These are phyloP conservation scores for Favolaschia claudopus DNA, from an alignment of 768 basidiomycete species.

Conservation along the genomic window DNA sequence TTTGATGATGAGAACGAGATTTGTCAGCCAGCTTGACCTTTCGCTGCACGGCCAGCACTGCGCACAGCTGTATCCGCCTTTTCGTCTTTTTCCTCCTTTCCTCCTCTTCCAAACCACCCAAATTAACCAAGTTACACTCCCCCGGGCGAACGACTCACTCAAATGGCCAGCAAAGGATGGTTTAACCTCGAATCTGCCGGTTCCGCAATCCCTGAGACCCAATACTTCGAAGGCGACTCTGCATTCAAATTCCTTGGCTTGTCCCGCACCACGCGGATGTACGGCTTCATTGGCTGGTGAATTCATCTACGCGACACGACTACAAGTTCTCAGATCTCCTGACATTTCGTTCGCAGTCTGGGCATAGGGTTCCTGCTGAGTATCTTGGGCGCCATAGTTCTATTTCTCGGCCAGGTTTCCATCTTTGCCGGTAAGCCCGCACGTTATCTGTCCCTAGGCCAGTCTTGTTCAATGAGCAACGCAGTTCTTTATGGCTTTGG, in stretches of 20 bases:
- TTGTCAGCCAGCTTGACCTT: background rate
- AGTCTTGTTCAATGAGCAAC: too few species aligned
- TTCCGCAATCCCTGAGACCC: conserved; percentile 72
- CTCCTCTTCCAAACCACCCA: conserved; percentile 6
- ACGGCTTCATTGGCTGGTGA: conserved; percentile 88
- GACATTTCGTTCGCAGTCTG: conserved; percentile 53
- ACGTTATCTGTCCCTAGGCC: too few species aligned
- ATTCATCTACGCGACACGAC: conserved; percentile 30
- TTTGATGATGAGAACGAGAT: background rate
- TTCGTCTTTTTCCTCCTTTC: background rate
- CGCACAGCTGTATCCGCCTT: conserved; percentile 16
- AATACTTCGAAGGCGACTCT: conserved; percentile 89
- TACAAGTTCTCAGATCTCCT: background rate
- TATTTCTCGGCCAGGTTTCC: conserved; percentile 73
- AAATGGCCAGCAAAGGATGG: conserved; percentile 79
- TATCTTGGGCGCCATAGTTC: conserved; percentile 76
- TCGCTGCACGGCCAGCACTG: conserved; percentile 46
- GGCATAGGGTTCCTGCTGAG: conserved; percentile 81
- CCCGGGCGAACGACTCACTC: too few species aligned
- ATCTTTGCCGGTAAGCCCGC: conserved; percentile 76
- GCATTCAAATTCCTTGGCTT: conserved; percentile 84
- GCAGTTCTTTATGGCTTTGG: conserved; percentile 85
- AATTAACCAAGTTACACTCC: too few species aligned
- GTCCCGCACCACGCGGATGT: conserved; percentile 81
- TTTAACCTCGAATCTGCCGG: conserved; percentile 81